A percentile compares a stretch with the other conserved stretches of the same genome.
phyloP scores from a whole-genome alignment of 495 filamentous ascomycete species.

The Viridothelium virens region DNA sequence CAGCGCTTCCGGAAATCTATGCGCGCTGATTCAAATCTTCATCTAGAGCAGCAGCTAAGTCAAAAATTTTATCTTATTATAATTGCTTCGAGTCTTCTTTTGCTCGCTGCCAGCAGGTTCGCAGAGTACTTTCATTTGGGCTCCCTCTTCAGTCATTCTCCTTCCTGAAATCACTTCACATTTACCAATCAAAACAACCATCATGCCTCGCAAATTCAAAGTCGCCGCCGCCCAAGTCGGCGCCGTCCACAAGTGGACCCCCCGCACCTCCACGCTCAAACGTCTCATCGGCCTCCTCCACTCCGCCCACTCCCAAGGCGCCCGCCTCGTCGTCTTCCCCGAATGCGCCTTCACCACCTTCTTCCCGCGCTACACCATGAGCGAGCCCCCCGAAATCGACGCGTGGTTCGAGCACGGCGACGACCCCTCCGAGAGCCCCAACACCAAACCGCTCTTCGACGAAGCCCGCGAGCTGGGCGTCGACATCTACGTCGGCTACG shows the following conservation, averaged over 20 bases:
- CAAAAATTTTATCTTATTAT: too few relatives aligned
- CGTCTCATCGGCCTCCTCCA: constrained; percentile 41
- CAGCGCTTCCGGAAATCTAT: not conserved
- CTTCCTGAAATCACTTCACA: not conserved
- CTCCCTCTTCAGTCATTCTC: not conserved
- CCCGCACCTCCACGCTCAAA: constrained; percentile 33
- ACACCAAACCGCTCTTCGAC: constrained; percentile 43
- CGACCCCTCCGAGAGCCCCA: constrained; percentile 33
- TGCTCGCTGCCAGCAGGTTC: not conserved
- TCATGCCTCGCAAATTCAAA: constrained; percentile 20
- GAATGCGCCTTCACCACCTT: constrained; percentile 45
- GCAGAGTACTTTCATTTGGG: not conserved
- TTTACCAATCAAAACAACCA: not conserved
- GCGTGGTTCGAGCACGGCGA: constrained; percentile 40
- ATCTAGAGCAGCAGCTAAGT: too few relatives aligned
- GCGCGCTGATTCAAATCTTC: too few relatives aligned
- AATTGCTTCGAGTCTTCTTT: not conserved
- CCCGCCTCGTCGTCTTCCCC: constrained; percentile 42
- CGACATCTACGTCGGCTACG: constrained; percentile 45
- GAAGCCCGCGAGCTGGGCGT: constrained; percentile 36
- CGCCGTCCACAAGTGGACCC: constrained; percentile 12
- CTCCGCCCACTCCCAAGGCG: constrained; percentile 33
- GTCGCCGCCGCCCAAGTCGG: constrained; percentile 24
- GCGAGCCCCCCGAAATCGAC: constrained; percentile 35
- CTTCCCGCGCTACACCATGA: constrained; percentile 42